These are phyloP conservation scores for Yamadazyma pseudoaaseri DNA, from an alignment of 1,139 yeast species.

Conservation along the genomic window DNA sequence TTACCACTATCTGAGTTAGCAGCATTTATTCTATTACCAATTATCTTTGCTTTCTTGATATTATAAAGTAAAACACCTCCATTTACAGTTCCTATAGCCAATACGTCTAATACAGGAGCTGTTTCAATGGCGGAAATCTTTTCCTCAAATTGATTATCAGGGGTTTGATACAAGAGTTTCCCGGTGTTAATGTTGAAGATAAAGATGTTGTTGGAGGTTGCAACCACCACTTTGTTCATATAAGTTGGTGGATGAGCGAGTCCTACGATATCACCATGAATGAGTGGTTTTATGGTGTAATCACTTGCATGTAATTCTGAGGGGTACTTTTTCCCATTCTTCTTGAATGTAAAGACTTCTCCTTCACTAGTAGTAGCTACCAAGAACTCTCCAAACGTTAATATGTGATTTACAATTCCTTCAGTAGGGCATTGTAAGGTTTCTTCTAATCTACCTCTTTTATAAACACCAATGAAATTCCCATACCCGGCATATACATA, in stretches of 20 bases:
- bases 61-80: constrained; percentile 72
- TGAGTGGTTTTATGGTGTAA: constrained; percentile 44
- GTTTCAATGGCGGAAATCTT: constrained; percentile 63
- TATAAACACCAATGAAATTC: constrained; percentile 70
- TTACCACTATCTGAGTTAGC: constrained; percentile 50
- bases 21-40: constrained; percentile 55
- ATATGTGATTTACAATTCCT: constrained; percentile 45
- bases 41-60: constrained; percentile 59
- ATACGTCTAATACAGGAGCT: constrained; percentile 83
- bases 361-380: constrained; percentile 57
- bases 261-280: constrained; percentile 70
- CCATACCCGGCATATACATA: constrained; percentile 80
- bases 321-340: constrained; percentile 50
- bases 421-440: constrained; percentile 39
- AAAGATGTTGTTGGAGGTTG: constrained; percentile 60
- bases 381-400: constrained; percentile 78
- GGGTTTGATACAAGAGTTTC: constrained; percentile 62
- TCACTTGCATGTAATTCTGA: constrained; percentile 68
- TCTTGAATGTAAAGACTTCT: constrained; percentile 63
- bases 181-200: constrained; percentile 79
- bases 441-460: constrained; percentile 75
- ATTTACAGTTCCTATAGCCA: constrained; percentile 72
- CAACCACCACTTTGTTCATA: constrained; percentile 81
- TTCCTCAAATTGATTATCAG: constrained; percentile 43
- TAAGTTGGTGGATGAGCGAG: constrained; percentile 88